phyloP scores from a whole-genome alignment of 1,139 yeast genomes.

The Hanseniaspora gamundiae region DNA sequence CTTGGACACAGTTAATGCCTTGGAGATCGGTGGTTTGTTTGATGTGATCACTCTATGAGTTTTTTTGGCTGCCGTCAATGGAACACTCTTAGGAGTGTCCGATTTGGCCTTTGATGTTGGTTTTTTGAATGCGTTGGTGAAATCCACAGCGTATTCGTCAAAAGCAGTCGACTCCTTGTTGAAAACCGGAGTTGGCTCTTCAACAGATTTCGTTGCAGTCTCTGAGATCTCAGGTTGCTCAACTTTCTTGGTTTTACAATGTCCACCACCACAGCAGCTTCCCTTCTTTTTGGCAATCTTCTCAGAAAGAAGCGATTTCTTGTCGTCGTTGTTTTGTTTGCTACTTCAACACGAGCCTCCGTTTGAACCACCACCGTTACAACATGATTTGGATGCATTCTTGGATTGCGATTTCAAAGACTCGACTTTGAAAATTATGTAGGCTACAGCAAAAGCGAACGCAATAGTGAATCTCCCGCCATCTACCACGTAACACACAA shows the following conservation, averaged over 20 bases:
- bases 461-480: constrained; percentile 29
- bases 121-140: constrained; percentile 26
- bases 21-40: constrained; percentile 15
- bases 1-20: constrained; percentile 24
- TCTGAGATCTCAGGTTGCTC: background rate
- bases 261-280: constrained; percentile 1
- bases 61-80: constrained; percentile 3
- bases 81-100: background rate
- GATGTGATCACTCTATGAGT: constrained; percentile 17
- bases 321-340: constrained; percentile 2
- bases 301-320: constrained; percentile 5
- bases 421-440: constrained; percentile 17
- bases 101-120: constrained; percentile 11
- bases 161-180: background rate
- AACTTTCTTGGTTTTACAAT: constrained; percentile 1
- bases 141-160: constrained; percentile 28
- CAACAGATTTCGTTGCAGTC: background rate
- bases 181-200: background rate
- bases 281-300: constrained; percentile 1
- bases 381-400: constrained; percentile 11
- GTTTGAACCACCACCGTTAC: constrained; percentile 22
- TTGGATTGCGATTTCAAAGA: constrained; percentile 8
- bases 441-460: constrained; percentile 20
- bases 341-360: constrained; percentile 13
- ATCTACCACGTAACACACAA: constrained; percentile 9